phyloP scores from a whole-genome alignment of 2,329 filamentous ascomycete species.

The Pseudocercospora ulei region DNA sequence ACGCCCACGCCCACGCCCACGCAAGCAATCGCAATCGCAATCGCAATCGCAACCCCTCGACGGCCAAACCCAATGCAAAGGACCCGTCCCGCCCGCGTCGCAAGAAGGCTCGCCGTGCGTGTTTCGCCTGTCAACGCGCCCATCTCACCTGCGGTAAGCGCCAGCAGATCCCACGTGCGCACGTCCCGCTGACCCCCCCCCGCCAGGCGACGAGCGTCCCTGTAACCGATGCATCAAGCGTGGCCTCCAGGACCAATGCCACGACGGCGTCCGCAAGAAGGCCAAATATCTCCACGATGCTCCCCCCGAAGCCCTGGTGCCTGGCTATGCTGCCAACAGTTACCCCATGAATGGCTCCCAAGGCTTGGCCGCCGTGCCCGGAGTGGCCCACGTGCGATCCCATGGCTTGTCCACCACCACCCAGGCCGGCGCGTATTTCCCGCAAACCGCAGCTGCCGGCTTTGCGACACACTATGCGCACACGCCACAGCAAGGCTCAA shows the following conservation, averaged over 20 bases:
- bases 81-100: conserved; percentile 79
- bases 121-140: conserved; percentile 91
- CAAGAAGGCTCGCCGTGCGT: conserved; percentile 92
- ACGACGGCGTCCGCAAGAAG: conserved; percentile 96
- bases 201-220: conserved; percentile 79
- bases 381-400: conserved; percentile 14
- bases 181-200: conserved; percentile 12
- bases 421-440: conserved; percentile 40
- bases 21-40: conserved; percentile 17
- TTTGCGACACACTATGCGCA: conserved; percentile 37
- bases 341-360: conserved; percentile 40
- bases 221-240: conserved; percentile 92
- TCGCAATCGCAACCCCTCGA: conserved; percentile 31
- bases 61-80: conserved; percentile 52
- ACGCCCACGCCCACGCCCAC: conserved; percentile 20
- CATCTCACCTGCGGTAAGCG: conserved; percentile 95
- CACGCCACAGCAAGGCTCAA: conserved; percentile 29
- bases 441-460: conserved; percentile 32
- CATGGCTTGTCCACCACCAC: conserved; percentile 21
- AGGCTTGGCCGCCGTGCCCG: conserved; percentile 20
- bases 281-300: conserved; percentile 98
- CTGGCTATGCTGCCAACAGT: conserved; percentile 64
- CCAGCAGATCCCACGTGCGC: no score
- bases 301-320: conserved; percentile 75
- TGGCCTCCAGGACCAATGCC: conserved; percentile 78